Conservation (phyloP, 2,329 filamentous ascomycete genomes). For the Diplodia corticola region DNA sequence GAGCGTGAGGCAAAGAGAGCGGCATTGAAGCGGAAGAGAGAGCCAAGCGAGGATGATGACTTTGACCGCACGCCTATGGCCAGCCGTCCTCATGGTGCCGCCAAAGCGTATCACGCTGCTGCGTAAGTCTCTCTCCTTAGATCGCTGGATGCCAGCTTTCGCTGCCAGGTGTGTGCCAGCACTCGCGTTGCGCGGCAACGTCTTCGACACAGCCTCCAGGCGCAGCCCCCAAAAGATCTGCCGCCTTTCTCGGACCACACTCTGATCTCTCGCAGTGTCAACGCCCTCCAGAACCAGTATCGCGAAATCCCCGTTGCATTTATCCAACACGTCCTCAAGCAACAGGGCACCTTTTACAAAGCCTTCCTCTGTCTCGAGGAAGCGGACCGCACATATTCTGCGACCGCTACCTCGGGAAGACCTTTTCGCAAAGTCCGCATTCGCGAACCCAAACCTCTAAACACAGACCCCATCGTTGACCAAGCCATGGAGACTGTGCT, state of each 20-base stretch:
- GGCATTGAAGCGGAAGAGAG: constrained; percentile 36
- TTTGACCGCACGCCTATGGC: background rate
- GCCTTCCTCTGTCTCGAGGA: constrained; percentile 38
- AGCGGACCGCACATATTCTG: constrained; percentile 35
- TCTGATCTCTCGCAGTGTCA: constrained; percentile 26
- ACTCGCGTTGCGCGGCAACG: background rate
- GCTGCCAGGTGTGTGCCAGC: constrained; percentile 4
- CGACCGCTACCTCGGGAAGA: constrained; percentile 33
- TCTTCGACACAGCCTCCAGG: no score
- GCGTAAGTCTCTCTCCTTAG: background rate
- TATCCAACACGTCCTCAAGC: constrained; percentile 35
- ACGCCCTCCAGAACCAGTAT: constrained; percentile 47
- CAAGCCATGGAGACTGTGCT: constrained; percentile 16
- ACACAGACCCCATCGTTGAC: background rate
- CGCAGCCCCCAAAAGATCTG: background rate
- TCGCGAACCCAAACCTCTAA: background rate
- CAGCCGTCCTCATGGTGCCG: background rate
- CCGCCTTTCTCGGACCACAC: background rate
- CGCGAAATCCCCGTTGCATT: constrained; percentile 38
- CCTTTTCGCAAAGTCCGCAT: constrained; percentile 26
- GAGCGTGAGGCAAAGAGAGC: constrained; percentile 31
- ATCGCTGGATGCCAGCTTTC: background rate
- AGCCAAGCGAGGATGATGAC: background rate
- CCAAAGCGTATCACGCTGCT: background rate
- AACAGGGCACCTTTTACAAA: constrained; percentile 41